These are phyloP conservation scores for Inonotus hispidus DNA, from an alignment of 1,284 basidiomycete genomes.

Conservation along the genomic window DNA sequence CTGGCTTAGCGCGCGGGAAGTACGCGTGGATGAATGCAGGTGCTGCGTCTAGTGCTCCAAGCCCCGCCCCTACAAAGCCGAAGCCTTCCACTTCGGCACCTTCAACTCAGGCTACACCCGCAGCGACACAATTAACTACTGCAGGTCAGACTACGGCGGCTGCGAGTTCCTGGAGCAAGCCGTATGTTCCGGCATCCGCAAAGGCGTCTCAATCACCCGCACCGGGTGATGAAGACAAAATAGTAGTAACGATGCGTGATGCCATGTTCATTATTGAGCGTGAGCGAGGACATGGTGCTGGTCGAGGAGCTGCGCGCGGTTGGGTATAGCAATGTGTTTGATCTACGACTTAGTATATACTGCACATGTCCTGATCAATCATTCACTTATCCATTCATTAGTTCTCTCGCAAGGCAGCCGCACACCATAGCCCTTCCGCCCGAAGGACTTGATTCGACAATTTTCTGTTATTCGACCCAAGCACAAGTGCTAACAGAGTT, in stretches of 20 bases:
- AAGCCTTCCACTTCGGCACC: slow-evolving; percentile 27
- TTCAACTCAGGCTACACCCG: slow-evolving; percentile 27
- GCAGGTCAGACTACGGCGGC: slow-evolving; percentile 34
- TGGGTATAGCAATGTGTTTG: slow-evolving; percentile 36
- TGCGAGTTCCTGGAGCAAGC: slow-evolving; percentile 52
- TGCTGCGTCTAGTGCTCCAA: slow-evolving; percentile 30
- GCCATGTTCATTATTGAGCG: slow-evolving; percentile 76
- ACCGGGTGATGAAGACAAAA: slow-evolving; percentile 43
- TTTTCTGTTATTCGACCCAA: background rate
- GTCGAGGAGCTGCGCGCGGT: slow-evolving; percentile 61
- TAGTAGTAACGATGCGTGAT: slow-evolving; percentile 63
- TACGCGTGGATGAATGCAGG: slow-evolving; percentile 83
- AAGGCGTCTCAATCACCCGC: slow-evolving; percentile 26
- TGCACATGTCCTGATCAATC: background rate
- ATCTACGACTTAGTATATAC: background rate
- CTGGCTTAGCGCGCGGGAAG: slow-evolving; percentile 67
- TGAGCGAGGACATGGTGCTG: slow-evolving; percentile 74
- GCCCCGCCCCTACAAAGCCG: slow-evolving; percentile 38
- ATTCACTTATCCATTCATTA: too few species aligned
- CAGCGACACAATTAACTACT: slow-evolving; percentile 23
- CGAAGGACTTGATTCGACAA: background rate
- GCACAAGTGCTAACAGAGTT: background rate
- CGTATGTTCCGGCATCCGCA: slow-evolving; percentile 49
- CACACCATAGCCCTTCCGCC: too few species aligned
- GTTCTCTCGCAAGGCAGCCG: too few species aligned